phyloP scores from a whole-genome alignment of 768 basidiomycete species.

The Thelephora ganbajun region DNA sequence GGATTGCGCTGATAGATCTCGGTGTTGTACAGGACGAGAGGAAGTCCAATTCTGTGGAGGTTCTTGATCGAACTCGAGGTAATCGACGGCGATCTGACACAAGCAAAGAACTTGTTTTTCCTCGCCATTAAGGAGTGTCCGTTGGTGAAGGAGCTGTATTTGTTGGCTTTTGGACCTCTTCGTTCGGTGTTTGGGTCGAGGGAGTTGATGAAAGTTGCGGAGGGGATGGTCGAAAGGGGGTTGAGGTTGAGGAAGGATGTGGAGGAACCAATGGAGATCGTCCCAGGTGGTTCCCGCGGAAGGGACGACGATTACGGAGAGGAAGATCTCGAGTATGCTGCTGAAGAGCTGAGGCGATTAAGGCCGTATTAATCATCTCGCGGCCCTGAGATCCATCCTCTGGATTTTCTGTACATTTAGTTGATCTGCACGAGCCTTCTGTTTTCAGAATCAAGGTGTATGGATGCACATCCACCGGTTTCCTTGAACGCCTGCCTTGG shows the following conservation, averaged over 20 bases:
- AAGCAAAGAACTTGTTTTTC: conserved; percentile 61
- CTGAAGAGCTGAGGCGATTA: conserved; percentile 42
- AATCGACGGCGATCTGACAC: conserved; percentile 36
- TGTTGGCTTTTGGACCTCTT: conserved; percentile 63
- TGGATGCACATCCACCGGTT: no score
- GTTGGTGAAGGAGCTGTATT: conserved; percentile 62
- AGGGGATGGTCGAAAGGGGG: conserved; percentile 67
- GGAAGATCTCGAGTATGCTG: conserved; percentile 46
- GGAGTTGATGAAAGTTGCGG: conserved; percentile 50
- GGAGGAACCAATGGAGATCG: conserved; percentile 28
- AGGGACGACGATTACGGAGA: conserved; percentile 12
- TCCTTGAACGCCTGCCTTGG: no score
- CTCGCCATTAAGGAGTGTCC: conserved; percentile 67
- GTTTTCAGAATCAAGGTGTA: no score
- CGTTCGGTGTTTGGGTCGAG: conserved; percentile 42
- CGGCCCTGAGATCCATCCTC: no score
- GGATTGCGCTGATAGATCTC: not conserved
- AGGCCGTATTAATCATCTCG: conserved; percentile 37
- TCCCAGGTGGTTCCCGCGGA: conserved; percentile 20
- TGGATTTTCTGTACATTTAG: no score
- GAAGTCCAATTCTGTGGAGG: conserved; percentile 57
- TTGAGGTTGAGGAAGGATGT: conserved; percentile 47
- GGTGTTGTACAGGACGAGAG: conserved; percentile 35
- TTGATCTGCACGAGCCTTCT: no score
- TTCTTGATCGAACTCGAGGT: conserved; percentile 72